Evolutionary conservation across 2,329 filamentous ascomycete genomes (phyloP).

Genomic region (Trichophyton simii): DNA sequence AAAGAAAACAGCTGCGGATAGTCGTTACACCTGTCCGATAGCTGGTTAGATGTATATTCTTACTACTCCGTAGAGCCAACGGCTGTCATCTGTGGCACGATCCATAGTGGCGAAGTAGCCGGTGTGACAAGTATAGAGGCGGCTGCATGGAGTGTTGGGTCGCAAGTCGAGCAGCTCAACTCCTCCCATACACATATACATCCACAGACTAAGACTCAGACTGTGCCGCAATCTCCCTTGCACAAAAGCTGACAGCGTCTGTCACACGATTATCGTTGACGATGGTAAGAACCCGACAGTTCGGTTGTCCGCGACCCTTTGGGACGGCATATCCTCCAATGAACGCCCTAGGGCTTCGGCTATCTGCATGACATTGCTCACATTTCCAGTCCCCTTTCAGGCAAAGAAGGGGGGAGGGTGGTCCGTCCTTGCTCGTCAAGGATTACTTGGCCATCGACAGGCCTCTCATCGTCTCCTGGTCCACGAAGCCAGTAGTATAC

Average conservation of each 20-base stretch:
- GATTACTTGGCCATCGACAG: neutral
- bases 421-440: neutral
- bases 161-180: neutral
- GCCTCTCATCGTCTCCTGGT: neutral
- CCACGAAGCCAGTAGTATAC: neutral
- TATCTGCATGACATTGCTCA: slow-evolving; percentile 6
- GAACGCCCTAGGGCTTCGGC: neutral
- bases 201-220: no score
- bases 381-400: neutral
- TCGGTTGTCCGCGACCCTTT: slow-evolving; percentile 3
- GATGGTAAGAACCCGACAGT: slow-evolving; percentile 1
- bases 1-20: no score
- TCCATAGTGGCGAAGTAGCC: neutral
- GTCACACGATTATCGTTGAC: neutral
- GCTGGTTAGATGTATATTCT: neutral
- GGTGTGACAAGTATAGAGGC: neutral
- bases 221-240: neutral
- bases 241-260: neutral
- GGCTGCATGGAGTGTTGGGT: neutral
- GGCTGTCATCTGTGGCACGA: neutral
- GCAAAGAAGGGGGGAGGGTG: neutral
- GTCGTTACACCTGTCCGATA: neutral
- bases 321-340: slow-evolving; percentile 1
- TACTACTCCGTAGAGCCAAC: neutral
- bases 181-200: neutral